Evolutionary conservation across 2,329 filamentous ascomycete genomes (phyloP), one percentile per base, ranked within the genome.

Genomic region (Cladosporium cucumerinum): DNA sequence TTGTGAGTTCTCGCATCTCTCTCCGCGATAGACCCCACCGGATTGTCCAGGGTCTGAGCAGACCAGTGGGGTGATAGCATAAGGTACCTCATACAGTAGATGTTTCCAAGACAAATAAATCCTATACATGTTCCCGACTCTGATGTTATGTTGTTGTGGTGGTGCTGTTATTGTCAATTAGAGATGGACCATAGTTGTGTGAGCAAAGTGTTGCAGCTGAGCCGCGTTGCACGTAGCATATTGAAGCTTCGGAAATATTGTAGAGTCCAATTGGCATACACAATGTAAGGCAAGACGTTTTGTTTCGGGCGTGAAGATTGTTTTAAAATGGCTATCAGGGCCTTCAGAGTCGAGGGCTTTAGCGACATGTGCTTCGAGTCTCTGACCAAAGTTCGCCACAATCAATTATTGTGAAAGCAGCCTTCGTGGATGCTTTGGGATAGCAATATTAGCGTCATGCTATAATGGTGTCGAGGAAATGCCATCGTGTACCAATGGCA

Each of bases 11-110:
- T 28, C 54, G 54, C 54, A 36, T 36, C 54, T 36, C 32, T 57
- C 54, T 57, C 54, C 54, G 54, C 54, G 54, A 16, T 57, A 3
- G 12, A 57, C 54, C 54, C 54, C 54, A 57, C 54, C 32, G 54
- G 1, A 32, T n/a, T 54, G 51, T 12, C 28, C 51, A 54, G 26
- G n/a, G 30, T 21, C 51, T 30, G 49, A 52, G 25, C 26, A 43
- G 36, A 43, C 36, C 36, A 43, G 18, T 43, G 39, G 39, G 39
- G 39, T 46, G 14, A 46, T 21, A 3, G 34, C 18, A 39, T n/a
- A 39, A n/a, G n/a, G n/a, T n/a, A n/a, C n/a, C n/a, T n/a, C n/a
- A n/a, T n/a, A n/a, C n/a, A n/a, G n/a, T n/a, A n/a, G 7, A 18
- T 6, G 5, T 6, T 39, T 39, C 5, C 16, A 39, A n/a, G 36